A percentile compares a stretch with the other conserved stretches of the same genome.
Evolutionary conservation across 495 filamentous ascomycete genomes (phyloP).

Genomic region (Aspergillus affinis): DNA sequence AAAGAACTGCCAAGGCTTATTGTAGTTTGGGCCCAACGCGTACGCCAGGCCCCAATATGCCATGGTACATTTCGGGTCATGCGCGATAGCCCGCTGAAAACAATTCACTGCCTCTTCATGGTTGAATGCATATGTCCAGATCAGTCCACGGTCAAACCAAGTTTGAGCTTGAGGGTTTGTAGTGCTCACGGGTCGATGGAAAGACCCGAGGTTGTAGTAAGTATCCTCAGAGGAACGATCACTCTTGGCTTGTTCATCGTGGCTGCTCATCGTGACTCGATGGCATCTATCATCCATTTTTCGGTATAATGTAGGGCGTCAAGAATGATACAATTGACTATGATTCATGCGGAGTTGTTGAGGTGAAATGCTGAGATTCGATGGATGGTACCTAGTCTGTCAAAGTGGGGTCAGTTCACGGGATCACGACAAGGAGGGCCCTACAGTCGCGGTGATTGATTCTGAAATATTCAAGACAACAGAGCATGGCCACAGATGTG

Average conservation of each 20-base stretch:
- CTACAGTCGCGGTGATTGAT: background rate
- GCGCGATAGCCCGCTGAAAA: slow-evolving; percentile 42
- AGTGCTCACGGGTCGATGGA: slow-evolving; percentile 46
- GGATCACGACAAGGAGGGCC: background rate
- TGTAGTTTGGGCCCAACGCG: slow-evolving; percentile 68
- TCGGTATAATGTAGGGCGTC: background rate
- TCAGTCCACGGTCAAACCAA: slow-evolving; percentile 31
- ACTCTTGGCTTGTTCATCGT: background rate
- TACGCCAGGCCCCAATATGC: slow-evolving; percentile 70
- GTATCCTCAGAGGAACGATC: background rate
- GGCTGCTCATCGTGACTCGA: slow-evolving; percentile 4
- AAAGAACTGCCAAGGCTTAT: slow-evolving; percentile 70
- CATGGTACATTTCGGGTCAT: slow-evolving; percentile 56
- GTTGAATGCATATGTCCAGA: slow-evolving; percentile 33
- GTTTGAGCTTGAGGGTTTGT: slow-evolving; percentile 25
- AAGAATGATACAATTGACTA: background rate
- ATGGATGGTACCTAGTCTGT: background rate
- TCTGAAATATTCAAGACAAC: background rate
- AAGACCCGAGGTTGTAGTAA: slow-evolving; percentile 59
- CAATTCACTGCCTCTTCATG: slow-evolving; percentile 27
- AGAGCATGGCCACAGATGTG: background rate
- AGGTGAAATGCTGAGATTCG: background rate
- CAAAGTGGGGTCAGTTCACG: background rate
- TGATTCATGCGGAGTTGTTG: background rate
- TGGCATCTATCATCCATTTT: background rate